Percentiles rank a stretch among this genome's conserved stretches.
Evolutionary conservation across 208 protist genomes (phyloP).

Genomic region (Jaenimonas drosophilae): DNA sequence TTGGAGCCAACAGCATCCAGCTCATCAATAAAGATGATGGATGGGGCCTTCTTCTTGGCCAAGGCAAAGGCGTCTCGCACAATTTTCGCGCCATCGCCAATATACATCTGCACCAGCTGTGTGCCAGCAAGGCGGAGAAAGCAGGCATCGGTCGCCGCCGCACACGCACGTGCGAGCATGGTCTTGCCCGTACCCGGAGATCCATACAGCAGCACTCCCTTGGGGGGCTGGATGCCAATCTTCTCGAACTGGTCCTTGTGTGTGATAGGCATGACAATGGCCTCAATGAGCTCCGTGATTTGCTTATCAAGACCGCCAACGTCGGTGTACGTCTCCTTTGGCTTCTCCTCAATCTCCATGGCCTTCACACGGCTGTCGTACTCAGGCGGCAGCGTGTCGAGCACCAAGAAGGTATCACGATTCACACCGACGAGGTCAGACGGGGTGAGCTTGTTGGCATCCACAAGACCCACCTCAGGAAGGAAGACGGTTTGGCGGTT

Average conservation of each 20-base stretch:
- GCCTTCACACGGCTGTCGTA: slow-evolving; percentile 99
- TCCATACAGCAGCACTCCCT: slow-evolving; percentile 96
- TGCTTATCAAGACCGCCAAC: slow-evolving; percentile 99
- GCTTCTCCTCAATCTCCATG: slow-evolving; percentile 99
- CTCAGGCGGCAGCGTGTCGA: slow-evolving; percentile 99
- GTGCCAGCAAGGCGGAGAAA: slow-evolving; percentile 99
- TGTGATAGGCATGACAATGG: slow-evolving; percentile 99
- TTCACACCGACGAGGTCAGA: slow-evolving; percentile 99
- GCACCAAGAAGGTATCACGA: slow-evolving; percentile 99
- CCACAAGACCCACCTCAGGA: slow-evolving; percentile 99
- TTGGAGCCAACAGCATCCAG: slow-evolving; percentile 99
- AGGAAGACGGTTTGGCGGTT: slow-evolving; percentile 99
- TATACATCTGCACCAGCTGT: slow-evolving; percentile 98
- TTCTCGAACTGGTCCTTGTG: slow-evolving; percentile 97
- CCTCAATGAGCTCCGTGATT: slow-evolving; percentile 98
- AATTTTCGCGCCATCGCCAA: slow-evolving; percentile 98
- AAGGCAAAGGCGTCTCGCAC: slow-evolving; percentile 99
- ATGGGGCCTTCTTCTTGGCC: slow-evolving; percentile 98
- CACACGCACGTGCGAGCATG: slow-evolving; percentile 98
- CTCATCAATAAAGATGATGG: slow-evolving; percentile 99
- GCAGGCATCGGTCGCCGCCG: slow-evolving; percentile 97
- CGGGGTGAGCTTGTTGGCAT: slow-evolving; percentile 93
- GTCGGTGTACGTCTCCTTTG: slow-evolving; percentile 98
- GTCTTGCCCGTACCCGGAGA: slow-evolving; percentile 98
- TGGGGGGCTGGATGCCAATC: slow-evolving; percentile 99